These are phyloP conservation scores for Omphalotus guepiniiformis DNA, from an alignment of 768 basidiomycete genomes.

Conservation along the genomic window DNA sequence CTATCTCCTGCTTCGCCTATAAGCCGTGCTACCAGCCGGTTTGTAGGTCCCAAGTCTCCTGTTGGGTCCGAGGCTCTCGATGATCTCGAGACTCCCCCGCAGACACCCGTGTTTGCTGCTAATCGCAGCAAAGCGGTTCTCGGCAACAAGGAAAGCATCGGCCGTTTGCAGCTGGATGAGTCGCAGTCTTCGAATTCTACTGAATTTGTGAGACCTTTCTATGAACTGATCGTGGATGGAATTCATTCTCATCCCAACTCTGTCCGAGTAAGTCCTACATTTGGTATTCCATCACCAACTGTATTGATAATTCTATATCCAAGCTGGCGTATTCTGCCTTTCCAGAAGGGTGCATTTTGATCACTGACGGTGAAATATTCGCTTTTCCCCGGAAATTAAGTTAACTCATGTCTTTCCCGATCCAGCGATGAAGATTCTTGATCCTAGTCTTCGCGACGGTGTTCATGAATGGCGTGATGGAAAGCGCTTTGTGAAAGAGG, in stretches of 20 bases:
- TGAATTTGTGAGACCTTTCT: conserved; percentile 65
- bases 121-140: conserved; percentile 7
- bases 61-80: conserved; percentile 58
- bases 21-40: neutral
- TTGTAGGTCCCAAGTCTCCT: neutral
- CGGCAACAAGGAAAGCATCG: conserved; percentile 24
- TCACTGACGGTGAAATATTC: conserved; percentile 72
- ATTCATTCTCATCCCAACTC: conserved; percentile 90
- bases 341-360: conserved; percentile 82
- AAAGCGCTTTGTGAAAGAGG: conserved; percentile 74
- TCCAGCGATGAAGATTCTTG: conserved; percentile 79
- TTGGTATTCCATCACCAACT: neutral
- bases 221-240: conserved; percentile 87
- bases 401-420: neutral
- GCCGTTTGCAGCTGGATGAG: conserved; percentile 40
- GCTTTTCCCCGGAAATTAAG: neutral
- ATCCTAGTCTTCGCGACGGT: conserved; percentile 81
- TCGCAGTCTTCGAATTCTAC: conserved; percentile 49
- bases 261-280: conserved; percentile 56
- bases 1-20: neutral
- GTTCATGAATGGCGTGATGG: conserved; percentile 87
- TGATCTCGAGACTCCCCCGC: conserved; percentile 52
- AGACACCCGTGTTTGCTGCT: conserved; percentile 34
- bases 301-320: neutral
- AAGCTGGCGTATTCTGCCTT: conserved; percentile 81